Evolutionary conservation across 148 eudicot genomes (phyloP), one percentile per base, ranked within the genome.

Genomic region (Cornus controversa): DNA sequence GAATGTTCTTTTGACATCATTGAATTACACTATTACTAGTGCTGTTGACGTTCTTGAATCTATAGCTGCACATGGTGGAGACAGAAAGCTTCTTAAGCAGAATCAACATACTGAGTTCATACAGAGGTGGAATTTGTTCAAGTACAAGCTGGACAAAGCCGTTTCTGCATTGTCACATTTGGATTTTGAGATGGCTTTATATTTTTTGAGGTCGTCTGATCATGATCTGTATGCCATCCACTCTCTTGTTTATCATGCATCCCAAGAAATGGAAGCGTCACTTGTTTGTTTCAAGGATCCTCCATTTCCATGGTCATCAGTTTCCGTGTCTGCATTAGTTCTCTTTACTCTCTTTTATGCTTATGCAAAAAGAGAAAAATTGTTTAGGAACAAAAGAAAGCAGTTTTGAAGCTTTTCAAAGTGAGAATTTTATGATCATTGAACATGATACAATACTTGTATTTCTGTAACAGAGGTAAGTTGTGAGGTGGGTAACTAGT

Each of bases 251-350:
- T 96, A 93, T 84, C 84, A 80, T 66, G 98, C 95, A 42, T 89
- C 97, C 36, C 97, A 91, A 84, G 97, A 90, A 14, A 67, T 96
- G 28, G 98, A 93, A 82, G 99, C 99, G 2, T 90, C 97, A 6
- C 96, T 96, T 75, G 88, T 83, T 78, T 96, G 99, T 83, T 96
- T 96, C 85, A 84, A 82, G 86, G 99, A 93, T 70, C 99, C 97
- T 70, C 98, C 99, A 18, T 76, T 96, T 66, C 99, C 98, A 10
- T 96, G 97, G 99, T 86, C 85, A 27, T 91, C 99, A 1, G 79
- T 83, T 71, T 79, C 80, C 10, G 75, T 85, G 87, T 89, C 93
- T 26, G 87, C 73, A 37, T 82, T 75, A 36, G 82, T 84, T 58
- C 92, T 89, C 70, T 25, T 86, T 72, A 81, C 85, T 75, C 80